phyloP scores from a whole-genome alignment of 2,329 filamentous ascomycete species.

The Golovinomyces cichoracearum region DNA sequence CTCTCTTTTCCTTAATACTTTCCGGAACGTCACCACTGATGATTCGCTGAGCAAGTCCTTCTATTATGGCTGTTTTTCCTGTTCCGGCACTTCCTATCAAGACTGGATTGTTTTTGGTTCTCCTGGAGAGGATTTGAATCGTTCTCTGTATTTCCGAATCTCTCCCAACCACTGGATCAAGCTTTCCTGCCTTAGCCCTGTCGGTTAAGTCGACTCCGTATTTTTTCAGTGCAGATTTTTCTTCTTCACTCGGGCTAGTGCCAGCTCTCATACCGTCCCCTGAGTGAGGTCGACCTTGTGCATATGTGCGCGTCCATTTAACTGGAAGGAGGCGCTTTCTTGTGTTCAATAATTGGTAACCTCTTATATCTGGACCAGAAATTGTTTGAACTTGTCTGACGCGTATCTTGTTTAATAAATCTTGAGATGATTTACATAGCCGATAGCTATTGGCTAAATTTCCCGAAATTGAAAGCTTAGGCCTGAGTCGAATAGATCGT shows the following conservation, averaged over 20 bases:
- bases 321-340: not conserved
- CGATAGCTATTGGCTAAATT: too few relatives aligned
- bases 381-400: too few relatives aligned
- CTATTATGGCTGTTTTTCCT: conserved; percentile 79
- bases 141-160: conserved; percentile 80
- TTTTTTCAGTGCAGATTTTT: conserved; percentile 75
- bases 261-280: conserved; percentile 75
- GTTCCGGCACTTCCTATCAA: conserved; percentile 67
- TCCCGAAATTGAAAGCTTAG: too few relatives aligned
- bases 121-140: conserved; percentile 72
- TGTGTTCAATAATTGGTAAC: too few relatives aligned
- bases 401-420: too few relatives aligned
- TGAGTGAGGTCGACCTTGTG: conserved; percentile 53
- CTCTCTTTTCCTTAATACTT: conserved; percentile 80
- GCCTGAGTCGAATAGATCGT: too few relatives aligned
- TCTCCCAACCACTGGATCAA: conserved; percentile 76
- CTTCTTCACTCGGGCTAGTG: conserved; percentile 33
- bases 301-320: conserved; percentile 20
- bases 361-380: too few relatives aligned
- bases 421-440: too few relatives aligned
- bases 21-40: conserved; percentile 83
- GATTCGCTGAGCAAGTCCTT: conserved; percentile 73
- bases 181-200: conserved; percentile 59
- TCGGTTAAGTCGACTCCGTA: conserved; percentile 78
- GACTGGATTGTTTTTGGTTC: conserved; percentile 76